Conservation (phyloP, 805 yeast species). For the Lachancea nothofagi region DNA sequence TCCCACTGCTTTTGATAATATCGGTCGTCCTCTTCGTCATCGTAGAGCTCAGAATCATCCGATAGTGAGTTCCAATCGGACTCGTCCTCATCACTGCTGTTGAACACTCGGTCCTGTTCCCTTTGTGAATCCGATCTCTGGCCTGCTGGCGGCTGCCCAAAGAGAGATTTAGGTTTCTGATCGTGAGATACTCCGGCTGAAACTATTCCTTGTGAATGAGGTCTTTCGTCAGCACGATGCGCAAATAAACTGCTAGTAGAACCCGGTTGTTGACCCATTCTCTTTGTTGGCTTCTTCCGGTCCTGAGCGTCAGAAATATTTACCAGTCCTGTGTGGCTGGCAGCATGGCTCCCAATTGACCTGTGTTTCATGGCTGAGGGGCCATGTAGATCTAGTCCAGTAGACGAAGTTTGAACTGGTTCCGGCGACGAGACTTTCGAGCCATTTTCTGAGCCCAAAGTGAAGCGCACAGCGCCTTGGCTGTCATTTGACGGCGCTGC, state of each 20-base stretch:
- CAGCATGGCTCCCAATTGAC: neutral
- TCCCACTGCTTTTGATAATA: conserved; percentile 32
- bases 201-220: neutral
- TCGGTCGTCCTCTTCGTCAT: conserved; percentile 30
- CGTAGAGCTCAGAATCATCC: conserved; percentile 25
- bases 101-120: conserved; percentile 20
- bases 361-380: conserved; percentile 1
- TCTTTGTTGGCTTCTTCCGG: conserved; percentile 1
- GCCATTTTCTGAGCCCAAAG: conserved; percentile 2
- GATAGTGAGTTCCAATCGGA: conserved; percentile 32
- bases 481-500: too few species aligned
- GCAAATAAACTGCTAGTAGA: conserved; percentile 6
- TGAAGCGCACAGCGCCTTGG: conserved; percentile 5
- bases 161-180: conserved; percentile 8
- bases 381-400: neutral
- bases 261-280: neutral
- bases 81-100: conserved; percentile 33
- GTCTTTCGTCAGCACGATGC: conserved; percentile 1
- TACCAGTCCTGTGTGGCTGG: neutral
- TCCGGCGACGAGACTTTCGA: conserved; percentile 5
- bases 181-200: conserved; percentile 2
- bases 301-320: neutral
- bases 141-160: conserved; percentile 6
- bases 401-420: neutral
- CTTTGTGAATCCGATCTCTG: conserved; percentile 8